Evolutionary conservation across 129 eudicot species (phyloP), one percentile per base, ranked within the genome.

Genomic region (Lactuca saligna): DNA sequence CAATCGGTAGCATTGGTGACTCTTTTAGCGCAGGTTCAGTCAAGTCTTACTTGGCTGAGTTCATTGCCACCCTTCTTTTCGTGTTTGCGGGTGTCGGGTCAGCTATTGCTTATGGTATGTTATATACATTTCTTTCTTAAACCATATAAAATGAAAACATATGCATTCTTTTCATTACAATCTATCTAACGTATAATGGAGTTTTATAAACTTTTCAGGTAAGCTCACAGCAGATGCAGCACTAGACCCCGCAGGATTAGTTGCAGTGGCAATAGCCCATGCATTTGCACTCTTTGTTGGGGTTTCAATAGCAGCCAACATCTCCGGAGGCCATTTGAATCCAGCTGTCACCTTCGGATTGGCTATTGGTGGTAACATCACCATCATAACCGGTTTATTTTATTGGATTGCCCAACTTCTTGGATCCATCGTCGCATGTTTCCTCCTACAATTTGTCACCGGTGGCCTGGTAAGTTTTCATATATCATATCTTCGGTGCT

Each of bases 241-340:
- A 50, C 12, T 80, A 67, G 82, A 80, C 66, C 85, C 88, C 3
- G 80, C 88, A 17, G 90, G 86, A 3, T 66, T 85, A 61, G 90
- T 85, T 15, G 84, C 90, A 38, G 66, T 85, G 33, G 90, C 90
- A 13, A 34, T 85, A 6, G 83, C 83, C 49, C 86, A 85, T 71
- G 90, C 88, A 17, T 76, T 86, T 68, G 91, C 91, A 4, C 58
- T 86, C 0, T 86, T 83, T 57, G 91, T 86, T 51, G 91, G 83
- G 1, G 91, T 86, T 6, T 75, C 88, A 42, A 69, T 86, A 38
- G 91, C 86, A 6, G 91, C 88, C 78, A 86, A 86, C 82, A 75
- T 83, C 80, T 86, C 91, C 37, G 91, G 91, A 37, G 91, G 91
- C 17, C 91, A 86, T 54, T 79, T 86, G 75, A 86, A 86, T 59